A percentile compares a stretch with the other conserved stretches of the same genome.
phyloP scores from a whole-genome alignment of 306 rosid species.

The Rosa multiflora region DNA sequence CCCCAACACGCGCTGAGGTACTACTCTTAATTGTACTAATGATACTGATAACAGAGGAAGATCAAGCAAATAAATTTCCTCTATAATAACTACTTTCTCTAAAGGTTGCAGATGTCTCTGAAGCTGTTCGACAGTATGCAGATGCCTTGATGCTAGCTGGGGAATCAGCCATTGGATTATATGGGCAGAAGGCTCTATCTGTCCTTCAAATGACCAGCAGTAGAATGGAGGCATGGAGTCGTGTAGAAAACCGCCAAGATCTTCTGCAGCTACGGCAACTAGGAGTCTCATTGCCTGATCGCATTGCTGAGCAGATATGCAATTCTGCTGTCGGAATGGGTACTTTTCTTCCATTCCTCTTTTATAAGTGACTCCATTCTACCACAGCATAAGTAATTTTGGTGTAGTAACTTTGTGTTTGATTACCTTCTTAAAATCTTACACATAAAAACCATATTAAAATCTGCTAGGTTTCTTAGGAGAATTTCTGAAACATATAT shows the following conservation, averaged over 20 bases:
- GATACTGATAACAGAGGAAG: background rate
- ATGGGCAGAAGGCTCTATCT: slow-evolving; percentile 73
- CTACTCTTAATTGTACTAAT: background rate
- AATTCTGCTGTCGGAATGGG: slow-evolving; percentile 76
- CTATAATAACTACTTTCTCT: slow-evolving; percentile 5
- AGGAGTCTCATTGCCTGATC: slow-evolving; percentile 66
- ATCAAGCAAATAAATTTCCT: background rate
- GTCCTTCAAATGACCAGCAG: slow-evolving; percentile 72
- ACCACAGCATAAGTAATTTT: background rate
- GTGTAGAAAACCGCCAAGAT: slow-evolving; percentile 57
- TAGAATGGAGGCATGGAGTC: slow-evolving; percentile 72
- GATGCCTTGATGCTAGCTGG: slow-evolving; percentile 91
- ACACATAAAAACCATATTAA: background rate
- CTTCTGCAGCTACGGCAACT: slow-evolving; percentile 49
- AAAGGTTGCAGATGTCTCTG: slow-evolving; percentile 94
- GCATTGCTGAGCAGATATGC: slow-evolving; percentile 83
- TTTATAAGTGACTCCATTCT: background rate
- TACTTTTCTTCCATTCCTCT: slow-evolving; percentile 23
- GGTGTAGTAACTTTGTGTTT: background rate
- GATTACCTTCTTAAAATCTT: background rate
- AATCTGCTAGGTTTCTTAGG: background rate
- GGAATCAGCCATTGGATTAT: slow-evolving; percentile 84
- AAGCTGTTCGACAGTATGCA: slow-evolving; percentile 80
- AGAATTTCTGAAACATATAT: background rate
- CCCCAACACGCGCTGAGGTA: slow-evolving; percentile 98